Percentiles rank a stretch among this genome's conserved stretches.
Conservation (phyloP, 306 rosid species). For the Gillenia trifoliata region DNA sequence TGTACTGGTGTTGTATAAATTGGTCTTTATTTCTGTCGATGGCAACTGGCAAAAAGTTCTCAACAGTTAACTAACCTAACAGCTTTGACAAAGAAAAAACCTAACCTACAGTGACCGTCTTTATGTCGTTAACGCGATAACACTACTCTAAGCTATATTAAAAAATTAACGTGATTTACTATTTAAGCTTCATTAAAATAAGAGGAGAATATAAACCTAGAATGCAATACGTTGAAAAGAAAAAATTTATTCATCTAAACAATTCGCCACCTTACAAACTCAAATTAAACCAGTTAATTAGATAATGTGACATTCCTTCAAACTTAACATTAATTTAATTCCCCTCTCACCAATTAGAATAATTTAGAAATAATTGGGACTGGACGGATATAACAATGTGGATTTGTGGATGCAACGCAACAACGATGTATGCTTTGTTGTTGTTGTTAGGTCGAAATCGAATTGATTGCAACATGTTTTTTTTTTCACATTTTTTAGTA, state of each 20-base stretch:
- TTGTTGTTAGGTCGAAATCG: background rate
- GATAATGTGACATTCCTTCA: background rate
- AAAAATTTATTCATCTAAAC: too few species aligned
- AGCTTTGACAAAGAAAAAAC: too few species aligned
- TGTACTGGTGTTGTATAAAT: too few species aligned
- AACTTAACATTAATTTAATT: too few species aligned
- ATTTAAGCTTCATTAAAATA: too few species aligned
- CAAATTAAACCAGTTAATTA: background rate
- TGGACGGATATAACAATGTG: background rate
- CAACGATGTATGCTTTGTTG: background rate
- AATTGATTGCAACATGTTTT: background rate
- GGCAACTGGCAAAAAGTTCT: background rate
- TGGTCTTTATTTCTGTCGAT: background rate
- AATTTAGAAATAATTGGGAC: too few species aligned
- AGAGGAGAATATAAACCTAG: too few species aligned
- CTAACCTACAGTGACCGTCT: accelerated
- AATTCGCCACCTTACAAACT: too few species aligned
- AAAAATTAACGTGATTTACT: accelerated
- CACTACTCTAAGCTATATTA: too few species aligned
- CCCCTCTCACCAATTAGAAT: too few species aligned
- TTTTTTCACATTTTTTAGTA: background rate
- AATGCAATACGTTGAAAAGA: too few species aligned
- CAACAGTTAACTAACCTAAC: background rate
- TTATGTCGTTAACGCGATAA: too few species aligned
- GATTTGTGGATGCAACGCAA: background rate